Conservation (phyloP, 345 rosid genomes). For the Heritiera fomes region DNA sequence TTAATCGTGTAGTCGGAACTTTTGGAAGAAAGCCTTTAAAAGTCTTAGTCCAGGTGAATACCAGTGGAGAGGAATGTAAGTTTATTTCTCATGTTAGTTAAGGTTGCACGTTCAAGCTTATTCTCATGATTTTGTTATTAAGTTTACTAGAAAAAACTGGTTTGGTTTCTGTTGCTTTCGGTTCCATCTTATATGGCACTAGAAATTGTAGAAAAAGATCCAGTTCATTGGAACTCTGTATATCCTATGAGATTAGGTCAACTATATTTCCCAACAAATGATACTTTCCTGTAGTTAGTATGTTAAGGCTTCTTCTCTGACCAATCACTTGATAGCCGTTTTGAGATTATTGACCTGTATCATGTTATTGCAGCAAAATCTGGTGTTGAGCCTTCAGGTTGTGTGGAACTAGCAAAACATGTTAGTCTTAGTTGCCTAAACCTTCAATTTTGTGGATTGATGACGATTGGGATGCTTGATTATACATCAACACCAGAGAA, state of each 20-base stretch:
- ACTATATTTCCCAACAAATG: background rate
- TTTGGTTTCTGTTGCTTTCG: background rate
- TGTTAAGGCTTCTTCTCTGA: background rate
- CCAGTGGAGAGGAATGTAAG: constrained; percentile 99
- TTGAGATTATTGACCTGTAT: constrained; percentile 17
- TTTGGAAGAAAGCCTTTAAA: constrained; percentile 80
- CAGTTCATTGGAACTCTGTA: background rate
- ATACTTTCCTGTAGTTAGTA: background rate
- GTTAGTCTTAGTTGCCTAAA: constrained; percentile 64
- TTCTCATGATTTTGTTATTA: background rate
- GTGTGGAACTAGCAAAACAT: constrained; percentile 78
- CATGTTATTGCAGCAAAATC: constrained; percentile 66
- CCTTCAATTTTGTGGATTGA: constrained; percentile 83
- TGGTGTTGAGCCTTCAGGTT: constrained; percentile 84
- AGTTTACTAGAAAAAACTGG: background rate
- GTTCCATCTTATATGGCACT: background rate
- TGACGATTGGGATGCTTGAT: constrained; percentile 97
- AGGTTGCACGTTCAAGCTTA: background rate
- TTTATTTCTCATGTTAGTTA: background rate
- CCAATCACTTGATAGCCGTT: background rate
- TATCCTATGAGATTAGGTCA: background rate
- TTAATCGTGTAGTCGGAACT: constrained; percentile 63
- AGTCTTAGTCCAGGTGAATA: constrained; percentile 89
- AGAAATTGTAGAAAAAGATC: background rate
- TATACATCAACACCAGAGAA: constrained; percentile 94